These are phyloP conservation scores for Apiotrichum gracile DNA, from an alignment of 1,284 basidiomycete genomes.

Conservation along the genomic window DNA sequence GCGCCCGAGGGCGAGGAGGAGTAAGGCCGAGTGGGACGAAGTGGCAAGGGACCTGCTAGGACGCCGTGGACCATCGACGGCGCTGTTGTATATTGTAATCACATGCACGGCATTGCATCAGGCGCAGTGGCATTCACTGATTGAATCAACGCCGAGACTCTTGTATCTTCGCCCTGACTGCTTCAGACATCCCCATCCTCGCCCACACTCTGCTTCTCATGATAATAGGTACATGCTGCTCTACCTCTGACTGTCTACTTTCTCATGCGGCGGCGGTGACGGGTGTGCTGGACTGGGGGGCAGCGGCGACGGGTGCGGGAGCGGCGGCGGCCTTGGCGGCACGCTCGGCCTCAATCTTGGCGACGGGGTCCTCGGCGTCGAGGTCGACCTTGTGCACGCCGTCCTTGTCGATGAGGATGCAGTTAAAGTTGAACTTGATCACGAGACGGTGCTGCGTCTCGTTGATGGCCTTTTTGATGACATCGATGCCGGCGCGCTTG, in stretches of 20 bases:
- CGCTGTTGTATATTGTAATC: constrained; percentile 2
- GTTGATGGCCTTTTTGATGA: constrained; percentile 76
- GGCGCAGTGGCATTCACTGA: too few species aligned
- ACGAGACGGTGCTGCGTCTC: constrained; percentile 83
- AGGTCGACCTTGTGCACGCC: constrained; percentile 70
- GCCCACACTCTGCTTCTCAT: neutral
- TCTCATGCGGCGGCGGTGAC: constrained; percentile 9
- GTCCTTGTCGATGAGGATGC: constrained; percentile 85
- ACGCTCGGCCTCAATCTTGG: constrained; percentile 22
- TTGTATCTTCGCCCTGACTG: too few species aligned
- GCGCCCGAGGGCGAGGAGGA: constrained; percentile 13
- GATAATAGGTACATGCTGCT: constrained; percentile 21
- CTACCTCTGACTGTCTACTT: constrained; percentile 4
- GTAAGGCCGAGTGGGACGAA: neutral
- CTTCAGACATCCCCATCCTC: too few species aligned
- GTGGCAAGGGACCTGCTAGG: too few species aligned
- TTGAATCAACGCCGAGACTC: too few species aligned
- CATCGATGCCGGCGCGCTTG: constrained; percentile 72
- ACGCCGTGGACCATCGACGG: too few species aligned
- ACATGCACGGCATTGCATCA: too few species aligned
- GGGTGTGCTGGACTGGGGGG: constrained; percentile 1
- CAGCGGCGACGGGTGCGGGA: constrained; percentile 1
- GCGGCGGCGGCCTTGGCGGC: constrained; percentile 20
- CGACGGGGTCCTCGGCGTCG: constrained; percentile 30
- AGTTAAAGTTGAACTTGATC: constrained; percentile 76